Evolutionary conservation across 2,329 filamentous ascomycete genomes (phyloP).

Genomic region (Colletotrichum paranaense): DNA sequence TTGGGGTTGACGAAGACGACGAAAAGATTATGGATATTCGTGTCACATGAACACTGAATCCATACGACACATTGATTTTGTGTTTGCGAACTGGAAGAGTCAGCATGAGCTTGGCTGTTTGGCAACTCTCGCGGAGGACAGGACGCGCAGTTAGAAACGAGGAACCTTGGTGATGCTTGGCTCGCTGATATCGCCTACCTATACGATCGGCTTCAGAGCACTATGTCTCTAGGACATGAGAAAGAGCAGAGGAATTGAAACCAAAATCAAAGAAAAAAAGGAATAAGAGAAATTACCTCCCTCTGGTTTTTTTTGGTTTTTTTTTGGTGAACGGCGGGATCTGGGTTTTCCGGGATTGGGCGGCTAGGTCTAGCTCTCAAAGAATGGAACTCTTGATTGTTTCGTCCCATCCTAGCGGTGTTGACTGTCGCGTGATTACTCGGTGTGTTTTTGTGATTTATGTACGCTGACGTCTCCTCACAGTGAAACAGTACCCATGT

Average conservation of each 20-base stretch:
- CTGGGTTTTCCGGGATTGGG: slow-evolving; percentile 30
- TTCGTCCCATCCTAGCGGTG: slow-evolving; percentile 23
- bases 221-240: slow-evolving; percentile 31
- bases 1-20: slow-evolving; percentile 13
- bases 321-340: slow-evolving; percentile 26
- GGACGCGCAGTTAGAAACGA: not conserved
- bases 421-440: not conserved
- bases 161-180: slow-evolving; percentile 20
- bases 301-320: not conserved
- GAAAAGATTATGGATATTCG: not conserved
- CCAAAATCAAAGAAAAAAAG: not conserved
- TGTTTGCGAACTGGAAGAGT: slow-evolving; percentile 17
- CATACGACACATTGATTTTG: not conserved
- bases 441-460: not conserved
- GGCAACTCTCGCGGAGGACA: slow-evolving; percentile 24
- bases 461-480: not conserved
- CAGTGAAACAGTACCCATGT: not conserved
- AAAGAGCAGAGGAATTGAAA: slow-evolving; percentile 23
- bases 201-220: slow-evolving; percentile 26
- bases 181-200: slow-evolving; percentile 29
- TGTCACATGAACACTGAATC: not conserved
- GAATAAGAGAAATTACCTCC: not conserved
- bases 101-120: not conserved
- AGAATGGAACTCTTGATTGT: slow-evolving; percentile 35
- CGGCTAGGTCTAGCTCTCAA: slow-evolving; percentile 32